Conservation (phyloP, 2,329 filamentous ascomycete genomes). For the Colletotrichum spinosum region DNA sequence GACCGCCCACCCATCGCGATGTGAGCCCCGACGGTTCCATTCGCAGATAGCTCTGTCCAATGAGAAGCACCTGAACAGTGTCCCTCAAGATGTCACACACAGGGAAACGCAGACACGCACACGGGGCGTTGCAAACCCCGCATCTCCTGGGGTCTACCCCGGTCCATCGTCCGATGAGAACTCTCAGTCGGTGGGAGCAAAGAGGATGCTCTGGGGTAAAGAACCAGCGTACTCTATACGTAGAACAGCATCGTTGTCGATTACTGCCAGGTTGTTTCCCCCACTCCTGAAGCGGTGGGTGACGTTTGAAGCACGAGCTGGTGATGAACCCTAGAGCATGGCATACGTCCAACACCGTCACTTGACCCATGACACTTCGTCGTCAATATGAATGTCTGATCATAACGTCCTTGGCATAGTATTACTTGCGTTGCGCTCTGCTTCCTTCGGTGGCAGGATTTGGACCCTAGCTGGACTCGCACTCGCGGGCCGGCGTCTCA, state of each 20-base stretch:
- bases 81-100: slow-evolving; percentile 21
- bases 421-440: too few relatives aligned
- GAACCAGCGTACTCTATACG: not conserved
- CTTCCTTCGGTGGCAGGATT: too few relatives aligned
- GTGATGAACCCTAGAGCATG: too few relatives aligned
- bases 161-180: slow-evolving; percentile 17
- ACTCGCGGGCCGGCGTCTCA: too few relatives aligned
- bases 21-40: slow-evolving; percentile 10
- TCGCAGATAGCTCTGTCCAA: slow-evolving; percentile 13
- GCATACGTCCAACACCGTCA: too few relatives aligned
- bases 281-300: not conserved
- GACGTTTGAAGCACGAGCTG: not conserved
- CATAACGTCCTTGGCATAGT: too few relatives aligned
- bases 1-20: not conserved
- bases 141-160: slow-evolving; percentile 9
- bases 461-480: too few relatives aligned
- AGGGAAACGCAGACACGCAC: slow-evolving; percentile 37
- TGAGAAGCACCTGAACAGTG: not conserved
- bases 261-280: not conserved
- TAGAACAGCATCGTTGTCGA: not conserved
- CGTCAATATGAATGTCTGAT: too few relatives aligned
- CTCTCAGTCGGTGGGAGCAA: not conserved
- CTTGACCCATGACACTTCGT: too few relatives aligned
- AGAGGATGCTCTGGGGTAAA: slow-evolving; percentile 34
- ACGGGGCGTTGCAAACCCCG: slow-evolving; percentile 40